Evolutionary conservation across 768 basidiomycete genomes (phyloP).

Genomic region (Boletus coccyginus): DNA sequence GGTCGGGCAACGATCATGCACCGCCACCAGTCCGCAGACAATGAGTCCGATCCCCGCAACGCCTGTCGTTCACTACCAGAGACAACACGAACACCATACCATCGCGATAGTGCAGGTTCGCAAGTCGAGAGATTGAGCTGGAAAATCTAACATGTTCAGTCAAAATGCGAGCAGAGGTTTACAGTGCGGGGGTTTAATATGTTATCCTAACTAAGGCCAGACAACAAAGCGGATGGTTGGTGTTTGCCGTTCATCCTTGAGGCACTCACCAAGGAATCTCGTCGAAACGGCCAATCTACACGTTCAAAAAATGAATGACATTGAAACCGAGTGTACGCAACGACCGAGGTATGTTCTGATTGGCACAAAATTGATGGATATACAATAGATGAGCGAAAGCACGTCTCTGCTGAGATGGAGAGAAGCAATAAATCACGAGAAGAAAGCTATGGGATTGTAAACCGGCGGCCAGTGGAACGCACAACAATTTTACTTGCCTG

Average conservation of each 20-base stretch:
- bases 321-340: slow-evolving; percentile 3
- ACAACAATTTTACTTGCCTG: slow-evolving; percentile 15
- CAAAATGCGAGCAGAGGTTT: background rate
- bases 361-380: background rate
- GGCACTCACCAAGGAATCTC: slow-evolving; percentile 7
- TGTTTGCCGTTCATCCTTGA: background rate
- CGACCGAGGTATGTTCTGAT: background rate
- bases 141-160: too few species aligned
- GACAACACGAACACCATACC: background rate
- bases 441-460: slow-evolving; percentile 12
- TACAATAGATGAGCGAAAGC: background rate
- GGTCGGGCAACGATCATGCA: background rate
- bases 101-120: too few species aligned
- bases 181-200: too few species aligned
- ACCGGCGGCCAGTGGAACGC: background rate
- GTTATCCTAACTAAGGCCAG: too few species aligned
- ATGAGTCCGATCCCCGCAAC: too few species aligned
- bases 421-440: slow-evolving; percentile 5
- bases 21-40: background rate
- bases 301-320: background rate
- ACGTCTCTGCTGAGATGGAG: background rate
- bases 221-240: background rate
- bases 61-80: too few species aligned
- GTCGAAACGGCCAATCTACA: background rate
- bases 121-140: too few species aligned